phyloP scores from a whole-genome alignment of 75 land plant species.

The Selaginella tamariscina region DNA sequence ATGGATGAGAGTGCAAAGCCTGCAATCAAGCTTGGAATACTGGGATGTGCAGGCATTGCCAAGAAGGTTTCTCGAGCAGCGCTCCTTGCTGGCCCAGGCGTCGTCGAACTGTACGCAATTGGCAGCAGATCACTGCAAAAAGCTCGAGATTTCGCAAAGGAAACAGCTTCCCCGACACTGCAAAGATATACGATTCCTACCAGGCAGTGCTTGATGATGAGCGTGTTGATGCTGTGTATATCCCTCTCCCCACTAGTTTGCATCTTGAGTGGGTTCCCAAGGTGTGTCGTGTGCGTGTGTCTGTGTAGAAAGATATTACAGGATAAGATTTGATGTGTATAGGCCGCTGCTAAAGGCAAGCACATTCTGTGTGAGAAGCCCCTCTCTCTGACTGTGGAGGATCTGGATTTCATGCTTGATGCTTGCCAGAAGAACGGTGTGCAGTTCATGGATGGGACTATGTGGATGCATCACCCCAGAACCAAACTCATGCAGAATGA shows the following conservation, averaged over 20 bases:
- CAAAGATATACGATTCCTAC: conserved; percentile 26
- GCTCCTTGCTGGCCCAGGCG: conserved; percentile 27
- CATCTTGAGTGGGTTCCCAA: conserved; percentile 50
- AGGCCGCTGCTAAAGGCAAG: conserved; percentile 51
- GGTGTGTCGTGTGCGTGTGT: too few species aligned
- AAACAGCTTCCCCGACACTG: conserved; percentile 17
- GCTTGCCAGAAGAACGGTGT: conserved; percentile 38
- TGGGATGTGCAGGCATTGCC: conserved; percentile 69
- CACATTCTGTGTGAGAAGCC: conserved; percentile 83
- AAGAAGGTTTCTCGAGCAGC: conserved; percentile 56
- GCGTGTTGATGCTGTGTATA: conserved; percentile 61
- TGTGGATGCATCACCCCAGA: conserved; percentile 85
- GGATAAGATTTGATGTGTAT: too few species aligned
- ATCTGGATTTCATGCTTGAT: conserved; percentile 40
- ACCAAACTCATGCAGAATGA: conserved; percentile 43
- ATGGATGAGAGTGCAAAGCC: background rate
- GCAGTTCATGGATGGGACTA: conserved; percentile 76
- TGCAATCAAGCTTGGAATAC: conserved; percentile 23
- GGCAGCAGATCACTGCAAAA: conserved; percentile 42
- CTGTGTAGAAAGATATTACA: too few species aligned
- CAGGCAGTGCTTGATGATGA: conserved; percentile 35
- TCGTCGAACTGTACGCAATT: conserved; percentile 30
- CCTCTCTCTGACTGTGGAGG: conserved; percentile 32
- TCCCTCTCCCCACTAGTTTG: conserved; percentile 62
- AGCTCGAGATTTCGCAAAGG: conserved; percentile 26